A percentile compares a stretch with the other conserved stretches of the same genome.
Evolutionary conservation across 768 basidiomycete genomes (phyloP).

Genomic region (Suillus brevipes): DNA sequence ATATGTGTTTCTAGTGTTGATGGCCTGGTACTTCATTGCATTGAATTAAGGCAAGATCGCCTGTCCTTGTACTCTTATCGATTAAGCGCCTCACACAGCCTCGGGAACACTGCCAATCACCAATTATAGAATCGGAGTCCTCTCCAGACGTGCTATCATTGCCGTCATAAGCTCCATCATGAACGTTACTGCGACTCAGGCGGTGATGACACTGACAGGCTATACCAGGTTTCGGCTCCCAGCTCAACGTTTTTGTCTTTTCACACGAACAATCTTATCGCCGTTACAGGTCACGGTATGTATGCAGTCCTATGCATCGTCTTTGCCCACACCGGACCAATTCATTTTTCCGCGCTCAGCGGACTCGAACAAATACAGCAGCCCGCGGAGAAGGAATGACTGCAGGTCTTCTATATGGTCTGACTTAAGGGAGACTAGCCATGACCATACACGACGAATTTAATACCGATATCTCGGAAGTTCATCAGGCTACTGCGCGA

Average conservation of each 20-base stretch:
- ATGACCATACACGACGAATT: background rate
- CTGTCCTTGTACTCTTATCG: background rate
- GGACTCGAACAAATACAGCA: background rate
- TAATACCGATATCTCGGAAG: background rate
- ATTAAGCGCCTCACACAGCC: background rate
- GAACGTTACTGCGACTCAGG: slow-evolving; percentile 2
- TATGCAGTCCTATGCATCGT: background rate
- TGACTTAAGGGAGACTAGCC: background rate
- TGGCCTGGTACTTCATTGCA: background rate
- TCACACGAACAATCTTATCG: background rate
- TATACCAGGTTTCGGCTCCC: slow-evolving; percentile 1
- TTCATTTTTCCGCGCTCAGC: background rate
- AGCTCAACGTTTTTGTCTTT: background rate
- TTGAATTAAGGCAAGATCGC: background rate
- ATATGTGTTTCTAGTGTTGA: background rate
- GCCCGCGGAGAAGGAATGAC: background rate
- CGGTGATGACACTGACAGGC: slow-evolving; percentile 5
- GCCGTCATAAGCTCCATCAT: slow-evolving; percentile 4
- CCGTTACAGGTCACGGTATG: background rate
- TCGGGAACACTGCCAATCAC: background rate
- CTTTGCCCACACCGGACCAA: background rate
- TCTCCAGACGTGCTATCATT: background rate
- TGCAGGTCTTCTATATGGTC: background rate
- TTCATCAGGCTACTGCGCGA: background rate
- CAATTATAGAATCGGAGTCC: slow-evolving; percentile 5